Base-by-base conservation (phyloP, 1,139 yeast species). In the Williopsis jadinii region DNA sequence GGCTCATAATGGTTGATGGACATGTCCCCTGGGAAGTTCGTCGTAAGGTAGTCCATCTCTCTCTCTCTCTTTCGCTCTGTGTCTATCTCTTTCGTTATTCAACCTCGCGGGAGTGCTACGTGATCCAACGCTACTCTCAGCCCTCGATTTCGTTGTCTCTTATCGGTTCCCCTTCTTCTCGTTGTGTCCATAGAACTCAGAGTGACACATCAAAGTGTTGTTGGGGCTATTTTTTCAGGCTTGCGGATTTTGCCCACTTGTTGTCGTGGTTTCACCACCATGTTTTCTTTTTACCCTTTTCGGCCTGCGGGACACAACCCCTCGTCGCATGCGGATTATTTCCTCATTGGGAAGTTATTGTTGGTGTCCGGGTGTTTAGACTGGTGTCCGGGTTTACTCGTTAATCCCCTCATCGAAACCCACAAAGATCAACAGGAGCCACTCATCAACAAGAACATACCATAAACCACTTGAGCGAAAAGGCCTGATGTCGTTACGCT, bases 21-120 rank as follows among this genome's bases (percentile, higher is more conserved):
- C 6, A 42, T 29, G 24, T 48, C 47, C 11, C 41, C 45, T 2
- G 39, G 28, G 40, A 51, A 51, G 43, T 48, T 49, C 28, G 44
- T 47, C 2, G 53, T 51, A 27, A 51, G 41, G 31, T 49, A 51
- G 40, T 51, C 51, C 54, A 51, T 51, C 11, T 14, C 12, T 28
- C 30, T 28, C 30, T 8, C 9, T 28, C 30, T 28, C 30, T 28
- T 28, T 28, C 8, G 11, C 5, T 28, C 30, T 28, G 8, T 28
- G 8, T 28, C 30, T 19, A 6, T 28, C 12, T 28, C n/a, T 28
- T 4, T 28, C n/a, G 11, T 28, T 28, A 11, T n/a, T 28, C 30
- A n/a, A 28, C 12, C 30, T 28, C 30, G 8, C 5, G 12, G 24
- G 6, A 19, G 24, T 19, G 24, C 4, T 19, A 19, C 6, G 24